Evolutionary conservation across 2,329 filamentous ascomycete genomes (phyloP), one percentile per base, ranked within the genome.

Genomic region (Ceratocystiopsis brevicomis): DNA sequence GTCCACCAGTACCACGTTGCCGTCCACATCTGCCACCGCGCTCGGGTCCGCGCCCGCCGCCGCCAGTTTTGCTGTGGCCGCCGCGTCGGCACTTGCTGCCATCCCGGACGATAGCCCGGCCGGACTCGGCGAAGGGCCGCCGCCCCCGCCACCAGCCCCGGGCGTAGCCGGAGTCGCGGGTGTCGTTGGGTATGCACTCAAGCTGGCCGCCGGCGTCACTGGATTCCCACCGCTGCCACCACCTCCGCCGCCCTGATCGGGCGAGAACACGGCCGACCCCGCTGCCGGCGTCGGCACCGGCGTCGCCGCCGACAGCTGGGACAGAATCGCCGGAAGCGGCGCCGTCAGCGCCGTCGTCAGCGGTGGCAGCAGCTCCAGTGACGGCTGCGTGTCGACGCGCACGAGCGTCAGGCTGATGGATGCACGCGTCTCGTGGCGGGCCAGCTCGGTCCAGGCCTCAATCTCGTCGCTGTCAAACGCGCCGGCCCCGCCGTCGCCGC

Each of bases 1-100:
- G 53, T 90, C 82, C 16, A 82, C 62, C 12, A 92, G 69, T 17
- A 78, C 71, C 1, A 78, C 73, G 45, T 87, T 81, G 1, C 66
- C 65, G 39, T 68, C 61, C 51, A 55, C 50, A 12, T 59, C 58
- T 5, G 62, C 59, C 4, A 49, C 49, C 9, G 56, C 47, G 18
- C 75, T 68, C 15, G 58, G 49, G 37, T 51, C 49, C n/a, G 48
- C 36, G 9, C 42, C 49, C 4, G 48, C 46, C 2, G 49, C 41
- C 1, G 49, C 43, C 13, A 51, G 44, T 54, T 40, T 58, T 57
- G 38, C 25, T 12, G 45, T 33, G 6, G 33, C 19, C 6, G 33
- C 41, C 5, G 40, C 61, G 3, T 61, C 58, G 13, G 50, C 53
- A 37, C 63, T 60, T 0, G 64, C 71, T 1, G 25, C 25, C 25